Conservation (phyloP, 2,329 filamentous ascomycete species). For the Pseudogymnoascus sp. region DNA sequence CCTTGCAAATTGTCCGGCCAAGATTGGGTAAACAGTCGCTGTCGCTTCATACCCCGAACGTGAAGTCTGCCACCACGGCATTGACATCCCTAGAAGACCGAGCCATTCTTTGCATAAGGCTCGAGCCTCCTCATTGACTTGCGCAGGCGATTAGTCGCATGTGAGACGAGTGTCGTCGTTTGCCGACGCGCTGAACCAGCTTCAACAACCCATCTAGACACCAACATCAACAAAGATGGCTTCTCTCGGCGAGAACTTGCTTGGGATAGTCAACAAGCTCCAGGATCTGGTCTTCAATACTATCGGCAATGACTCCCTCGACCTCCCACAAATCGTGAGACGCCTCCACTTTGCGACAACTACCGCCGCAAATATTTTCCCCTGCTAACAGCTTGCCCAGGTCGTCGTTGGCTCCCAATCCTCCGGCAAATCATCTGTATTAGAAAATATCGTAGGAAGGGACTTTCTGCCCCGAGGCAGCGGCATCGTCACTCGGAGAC, state of each 20-base stretch:
- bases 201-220: constrained; percentile 6
- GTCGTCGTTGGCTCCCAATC: constrained; percentile 98
- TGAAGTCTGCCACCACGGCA: constrained; percentile 4
- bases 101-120: neutral
- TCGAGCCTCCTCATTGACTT: constrained; percentile 4
- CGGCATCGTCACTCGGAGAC: constrained; percentile 90
- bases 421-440: constrained; percentile 94
- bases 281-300: constrained; percentile 99
- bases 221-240: constrained; percentile 54
- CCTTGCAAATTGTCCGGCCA: constrained; percentile 10
- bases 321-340: constrained; percentile 93
- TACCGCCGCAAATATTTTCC: neutral
- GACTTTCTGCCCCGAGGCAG: constrained; percentile 95
- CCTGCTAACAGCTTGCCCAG: constrained; percentile 40
- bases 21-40: constrained; percentile 8
- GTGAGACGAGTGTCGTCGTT: constrained; percentile 5
- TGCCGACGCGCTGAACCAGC: constrained; percentile 9
- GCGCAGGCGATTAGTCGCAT: constrained; percentile 5
- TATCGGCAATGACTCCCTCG: constrained; percentile 95
- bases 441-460: constrained; percentile 97
- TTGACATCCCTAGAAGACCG: constrained; percentile 2
- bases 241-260: constrained; percentile 88
- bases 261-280: constrained; percentile 94
- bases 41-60: neutral
- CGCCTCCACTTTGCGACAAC: constrained; percentile 13